phyloP scores from a whole-genome alignment of 441 rosid species.

The Pelargonium citronellum region DNA sequence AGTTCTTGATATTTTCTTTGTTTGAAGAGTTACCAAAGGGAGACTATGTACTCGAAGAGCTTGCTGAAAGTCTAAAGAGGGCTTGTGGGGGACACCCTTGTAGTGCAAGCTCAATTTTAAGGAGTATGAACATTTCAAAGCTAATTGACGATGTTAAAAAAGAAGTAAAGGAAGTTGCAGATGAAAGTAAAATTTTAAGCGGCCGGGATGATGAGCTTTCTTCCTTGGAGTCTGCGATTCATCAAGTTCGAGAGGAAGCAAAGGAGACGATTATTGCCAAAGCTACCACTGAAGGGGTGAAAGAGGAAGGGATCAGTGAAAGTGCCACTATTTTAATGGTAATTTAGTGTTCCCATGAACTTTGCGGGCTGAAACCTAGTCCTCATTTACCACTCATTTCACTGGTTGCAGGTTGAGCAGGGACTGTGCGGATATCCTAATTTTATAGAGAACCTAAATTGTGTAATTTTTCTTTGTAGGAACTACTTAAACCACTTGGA shows the following conservation, averaged over 20 bases:
- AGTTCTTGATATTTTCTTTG: conserved; percentile 74
- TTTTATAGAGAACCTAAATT: not conserved
- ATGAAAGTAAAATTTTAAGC: conserved; percentile 20
- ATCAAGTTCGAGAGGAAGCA: conserved; percentile 60
- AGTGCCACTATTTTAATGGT: conserved; percentile 62
- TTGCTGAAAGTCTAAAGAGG: conserved; percentile 58
- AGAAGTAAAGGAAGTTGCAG: conserved; percentile 30
- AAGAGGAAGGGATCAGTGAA: conserved; percentile 74
- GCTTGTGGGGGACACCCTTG: conserved; percentile 38
- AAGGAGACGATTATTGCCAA: conserved; percentile 52
- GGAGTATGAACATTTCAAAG: conserved; percentile 44
- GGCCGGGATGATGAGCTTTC: conserved; percentile 29
- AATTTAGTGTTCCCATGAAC: conserved; percentile 21
- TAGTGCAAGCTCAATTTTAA: conserved; percentile 66
- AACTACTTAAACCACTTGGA: conserved; percentile 57
- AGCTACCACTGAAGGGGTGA: conserved; percentile 52
- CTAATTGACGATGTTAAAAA: conserved; percentile 12
- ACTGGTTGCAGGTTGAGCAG: no score
- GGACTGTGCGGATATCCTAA: no score
- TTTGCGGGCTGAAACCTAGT: not conserved
- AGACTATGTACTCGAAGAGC: conserved; percentile 68
- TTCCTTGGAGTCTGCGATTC: conserved; percentile 46
- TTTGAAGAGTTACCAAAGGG: conserved; percentile 85
- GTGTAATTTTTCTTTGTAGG: conserved; percentile 38
- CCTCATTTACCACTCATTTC: not conserved